These are phyloP conservation scores for Monascus ruber DNA, from an alignment of 2,329 filamentous ascomycete genomes.

Conservation along the genomic window DNA sequence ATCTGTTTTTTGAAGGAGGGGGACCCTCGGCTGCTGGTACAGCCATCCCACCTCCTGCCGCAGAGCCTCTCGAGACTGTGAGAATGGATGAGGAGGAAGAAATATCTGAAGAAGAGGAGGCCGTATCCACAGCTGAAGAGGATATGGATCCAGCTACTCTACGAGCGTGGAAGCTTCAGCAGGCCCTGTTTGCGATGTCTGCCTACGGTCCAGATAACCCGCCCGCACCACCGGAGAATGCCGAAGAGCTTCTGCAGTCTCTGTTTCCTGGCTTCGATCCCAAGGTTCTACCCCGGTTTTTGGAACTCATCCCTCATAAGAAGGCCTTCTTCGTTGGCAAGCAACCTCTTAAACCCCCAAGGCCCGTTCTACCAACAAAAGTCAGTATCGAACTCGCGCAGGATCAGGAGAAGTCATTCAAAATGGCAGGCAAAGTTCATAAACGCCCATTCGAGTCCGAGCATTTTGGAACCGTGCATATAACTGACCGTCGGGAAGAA, in stretches of 20 bases:
- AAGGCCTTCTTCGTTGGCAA: slow-evolving; percentile 69
- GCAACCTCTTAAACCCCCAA: slow-evolving; percentile 65
- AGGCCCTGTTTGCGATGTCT: slow-evolving; percentile 37
- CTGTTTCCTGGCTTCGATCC: slow-evolving; percentile 73
- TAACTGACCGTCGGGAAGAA: slow-evolving; percentile 35
- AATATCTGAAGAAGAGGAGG: slow-evolving; percentile 15
- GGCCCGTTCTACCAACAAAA: slow-evolving; percentile 75
- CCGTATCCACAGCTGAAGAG: slow-evolving; percentile 17
- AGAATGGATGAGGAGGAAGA: slow-evolving; percentile 17
- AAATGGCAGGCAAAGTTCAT: slow-evolving; percentile 53
- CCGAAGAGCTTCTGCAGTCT: slow-evolving; percentile 64
- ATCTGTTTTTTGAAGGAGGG: slow-evolving; percentile 23
- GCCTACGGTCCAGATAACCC: slow-evolving; percentile 43
- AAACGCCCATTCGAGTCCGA: slow-evolving; percentile 41
- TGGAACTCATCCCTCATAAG: slow-evolving; percentile 71
- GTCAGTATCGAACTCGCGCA: slow-evolving; percentile 73
- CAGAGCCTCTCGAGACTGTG: slow-evolving; percentile 10
- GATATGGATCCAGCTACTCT: slow-evolving; percentile 32
- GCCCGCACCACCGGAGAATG: slow-evolving; percentile 60
- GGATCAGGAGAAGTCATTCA: slow-evolving; percentile 79
- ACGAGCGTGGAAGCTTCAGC: slow-evolving; percentile 35
- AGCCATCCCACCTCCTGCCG: slow-evolving; percentile 3
- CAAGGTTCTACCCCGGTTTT: slow-evolving; percentile 64
- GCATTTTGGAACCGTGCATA: slow-evolving; percentile 44
- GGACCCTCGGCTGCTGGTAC: slow-evolving; percentile 3